Percentiles rank a stretch among this genome's conserved stretches.
Conservation (phyloP, 768 basidiomycete genomes). For the Boletus rubroflammeus region DNA sequence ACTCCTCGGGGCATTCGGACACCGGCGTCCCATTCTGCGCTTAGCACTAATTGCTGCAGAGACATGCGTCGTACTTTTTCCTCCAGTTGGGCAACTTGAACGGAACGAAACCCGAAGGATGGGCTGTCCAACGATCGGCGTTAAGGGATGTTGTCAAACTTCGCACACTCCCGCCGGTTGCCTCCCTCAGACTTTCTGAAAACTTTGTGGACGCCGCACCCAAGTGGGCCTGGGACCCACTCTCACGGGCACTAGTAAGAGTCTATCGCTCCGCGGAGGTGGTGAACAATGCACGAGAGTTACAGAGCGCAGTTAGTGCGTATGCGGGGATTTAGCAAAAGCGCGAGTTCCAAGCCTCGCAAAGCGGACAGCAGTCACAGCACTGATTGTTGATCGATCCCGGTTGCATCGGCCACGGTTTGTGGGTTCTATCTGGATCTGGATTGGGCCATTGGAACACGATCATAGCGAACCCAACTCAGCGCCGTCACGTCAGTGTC, state of each 20-base stretch:
- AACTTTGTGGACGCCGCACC: neutral
- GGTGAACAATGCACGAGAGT: too few relatives aligned
- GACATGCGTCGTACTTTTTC: neutral
- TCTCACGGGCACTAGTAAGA: neutral
- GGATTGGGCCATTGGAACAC: neutral
- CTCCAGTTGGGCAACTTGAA: too few relatives aligned
- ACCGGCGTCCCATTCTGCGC: neutral
- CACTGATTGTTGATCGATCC: neutral
- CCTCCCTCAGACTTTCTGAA: neutral
- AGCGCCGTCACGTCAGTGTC: neutral
- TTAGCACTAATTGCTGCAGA: neutral
- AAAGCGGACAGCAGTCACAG: neutral
- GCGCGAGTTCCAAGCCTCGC: too few relatives aligned
- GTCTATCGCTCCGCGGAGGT: neutral
- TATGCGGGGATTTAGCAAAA: neutral
- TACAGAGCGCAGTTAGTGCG: neutral
- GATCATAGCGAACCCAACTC: neutral
- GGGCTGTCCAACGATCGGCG: neutral
- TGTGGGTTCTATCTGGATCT: neutral
- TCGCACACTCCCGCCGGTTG: neutral
- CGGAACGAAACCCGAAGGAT: neutral
- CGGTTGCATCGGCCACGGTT: neutral
- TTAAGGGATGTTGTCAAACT: neutral
- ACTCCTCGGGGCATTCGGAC: neutral
- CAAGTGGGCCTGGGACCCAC: neutral